Percentiles rank a stretch among this genome's conserved stretches.
Conservation (phyloP, 2,329 filamentous ascomycete species). For the Claviceps monticola region DNA sequence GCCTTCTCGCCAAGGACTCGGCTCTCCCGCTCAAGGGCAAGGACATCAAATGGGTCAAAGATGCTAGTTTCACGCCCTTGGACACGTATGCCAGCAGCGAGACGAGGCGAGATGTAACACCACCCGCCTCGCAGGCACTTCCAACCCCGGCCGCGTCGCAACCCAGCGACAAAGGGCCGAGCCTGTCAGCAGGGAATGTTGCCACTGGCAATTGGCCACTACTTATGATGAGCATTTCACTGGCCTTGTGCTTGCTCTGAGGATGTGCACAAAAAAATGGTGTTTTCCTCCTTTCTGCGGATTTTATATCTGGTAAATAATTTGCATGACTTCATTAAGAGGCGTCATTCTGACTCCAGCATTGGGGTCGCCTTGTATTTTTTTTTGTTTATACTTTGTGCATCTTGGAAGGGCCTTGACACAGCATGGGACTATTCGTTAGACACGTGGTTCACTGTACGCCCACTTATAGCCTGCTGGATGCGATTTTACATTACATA, state of each 20-base stretch:
- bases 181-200: background rate
- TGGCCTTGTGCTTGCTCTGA: background rate
- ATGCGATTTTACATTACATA: too few species aligned
- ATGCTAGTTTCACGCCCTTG: constrained; percentile 9
- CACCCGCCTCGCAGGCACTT: background rate
- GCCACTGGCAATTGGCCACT: background rate
- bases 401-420: too few species aligned
- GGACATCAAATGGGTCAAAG: constrained; percentile 25
- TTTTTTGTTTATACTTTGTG: too few species aligned
- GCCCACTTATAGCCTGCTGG: too few species aligned
- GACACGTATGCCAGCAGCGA: constrained; percentile 8
- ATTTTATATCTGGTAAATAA: background rate
- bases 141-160: too few species aligned
- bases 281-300: background rate
- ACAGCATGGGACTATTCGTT: too few species aligned
- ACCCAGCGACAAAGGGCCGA: background rate
- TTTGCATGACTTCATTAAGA: background rate
- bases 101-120: constrained; percentile 1
- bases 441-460: too few species aligned
- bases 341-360: background rate
- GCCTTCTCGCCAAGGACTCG: constrained; percentile 33
- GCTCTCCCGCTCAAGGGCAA: constrained; percentile 31
- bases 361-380: background rate
- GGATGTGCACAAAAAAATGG: background rate
- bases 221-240: background rate